Conservation (phyloP, 345 rosid genomes). For the Rhizophora mangle region DNA sequence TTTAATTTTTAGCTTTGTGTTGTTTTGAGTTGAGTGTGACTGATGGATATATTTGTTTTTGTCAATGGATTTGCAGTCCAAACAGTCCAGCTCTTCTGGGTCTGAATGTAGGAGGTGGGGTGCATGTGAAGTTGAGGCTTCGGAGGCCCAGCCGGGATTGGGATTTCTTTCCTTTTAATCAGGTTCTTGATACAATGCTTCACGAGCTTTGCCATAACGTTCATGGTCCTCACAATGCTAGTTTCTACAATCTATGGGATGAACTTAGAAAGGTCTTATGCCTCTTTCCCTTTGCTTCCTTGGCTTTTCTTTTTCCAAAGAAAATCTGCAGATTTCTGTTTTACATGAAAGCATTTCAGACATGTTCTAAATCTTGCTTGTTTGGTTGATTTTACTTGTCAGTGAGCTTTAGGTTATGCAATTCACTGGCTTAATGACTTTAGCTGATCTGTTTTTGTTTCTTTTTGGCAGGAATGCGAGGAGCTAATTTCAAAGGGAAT, state of each 20-base stretch:
- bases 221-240: slow-evolving; percentile 82
- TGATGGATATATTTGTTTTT: not conserved
- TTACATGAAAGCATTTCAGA: not conserved
- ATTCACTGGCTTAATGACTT: not conserved
- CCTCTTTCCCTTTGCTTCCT: not conserved
- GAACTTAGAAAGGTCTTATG: slow-evolving; percentile 65
- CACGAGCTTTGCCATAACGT: slow-evolving; percentile 91
- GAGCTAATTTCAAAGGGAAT: slow-evolving; percentile 72
- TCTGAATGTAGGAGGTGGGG: slow-evolving; percentile 67
- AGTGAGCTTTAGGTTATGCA: not conserved
- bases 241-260: slow-evolving; percentile 91
- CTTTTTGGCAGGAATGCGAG: slow-evolving; percentile 72
- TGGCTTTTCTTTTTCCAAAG: not conserved
- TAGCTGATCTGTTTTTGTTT: slow-evolving; percentile 3
- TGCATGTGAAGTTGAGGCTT: slow-evolving; percentile 73
- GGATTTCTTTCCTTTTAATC: slow-evolving; percentile 63
- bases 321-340: not conserved
- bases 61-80: slow-evolving; percentile 44
- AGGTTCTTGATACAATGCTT: slow-evolving; percentile 89
- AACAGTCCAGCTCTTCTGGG: slow-evolving; percentile 67
- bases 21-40: not conserved
- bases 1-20: not conserved
- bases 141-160: slow-evolving; percentile 59
- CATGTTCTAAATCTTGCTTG: not conserved
- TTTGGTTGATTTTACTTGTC: not conserved